Evolutionary conservation across 192 early-diverging fungal genomes (phyloP), one percentile per base, ranked within the genome.

Genomic region (Gryganskiella cystojenkinii): DNA sequence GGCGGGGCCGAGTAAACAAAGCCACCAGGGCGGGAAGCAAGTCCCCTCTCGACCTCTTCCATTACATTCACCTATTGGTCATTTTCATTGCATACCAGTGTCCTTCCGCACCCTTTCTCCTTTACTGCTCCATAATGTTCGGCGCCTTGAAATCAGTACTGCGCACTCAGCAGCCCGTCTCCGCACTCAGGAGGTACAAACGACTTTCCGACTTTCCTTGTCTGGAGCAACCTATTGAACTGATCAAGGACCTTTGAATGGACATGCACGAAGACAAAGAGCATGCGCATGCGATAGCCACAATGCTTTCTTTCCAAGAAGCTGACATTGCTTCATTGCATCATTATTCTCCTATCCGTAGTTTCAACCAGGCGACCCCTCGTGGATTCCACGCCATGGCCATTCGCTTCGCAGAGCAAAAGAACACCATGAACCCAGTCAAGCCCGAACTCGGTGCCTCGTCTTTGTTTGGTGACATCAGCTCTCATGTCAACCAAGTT

Each of bases 331-430:
- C 25, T 28, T 62, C 1, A 10, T 20, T 51, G 10, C 59, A 40
- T 35, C 25, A 3, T 27, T 64, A n/a, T n/a, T n/a, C n/a, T n/a
- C n/a, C n/a, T n/a, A n/a, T n/a, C n/a, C n/a, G n/a, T n/a, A 78
- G 74, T 46, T 30, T 78, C 54, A 37, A 61, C 35, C 67, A 64
- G 60, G 24, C 61, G 2, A 55, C 56, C 17, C 65, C 74, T 52
- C 74, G 74, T 9, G 61, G 74, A 24, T 78, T 78, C 27, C 74
- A 78, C 11, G 60, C 74, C 7, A 30, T 64, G 60, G 56, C 66
- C 25, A 52, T 56, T 47, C 60, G 66, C 15, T 56, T 78, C 9
- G 74, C 74, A n/a, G 74, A 78, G 24, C 65, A 64, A 53, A 69
- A 78, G 30, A 56, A 44, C 17, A 64, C 66, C 17, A 69, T 78